Evolutionary conservation across 495 filamentous ascomycete species (phyloP).

Genomic region (Apodospora peruviana): DNA sequence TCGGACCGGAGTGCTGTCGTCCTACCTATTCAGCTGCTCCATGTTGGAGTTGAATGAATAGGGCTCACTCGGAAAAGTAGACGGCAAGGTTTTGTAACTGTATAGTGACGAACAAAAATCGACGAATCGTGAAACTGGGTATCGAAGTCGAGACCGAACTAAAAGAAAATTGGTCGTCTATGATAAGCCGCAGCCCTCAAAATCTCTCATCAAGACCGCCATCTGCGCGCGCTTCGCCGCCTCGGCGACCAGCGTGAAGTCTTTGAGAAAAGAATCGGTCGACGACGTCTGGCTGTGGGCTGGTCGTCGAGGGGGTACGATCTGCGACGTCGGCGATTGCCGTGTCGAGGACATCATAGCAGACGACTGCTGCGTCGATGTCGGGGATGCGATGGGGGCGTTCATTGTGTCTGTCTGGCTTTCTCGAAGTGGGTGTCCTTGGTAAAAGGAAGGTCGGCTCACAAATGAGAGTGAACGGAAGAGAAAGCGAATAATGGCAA

Average conservation of each 20-base stretch:
- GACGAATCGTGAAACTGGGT: no score
- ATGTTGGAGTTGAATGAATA: no score
- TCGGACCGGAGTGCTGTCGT: no score
- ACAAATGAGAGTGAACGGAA: conserved; percentile 1
- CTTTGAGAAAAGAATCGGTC: conserved; percentile 63
- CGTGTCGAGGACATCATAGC: conserved; percentile 21
- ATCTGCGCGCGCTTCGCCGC: conserved; percentile 90
- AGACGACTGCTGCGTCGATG: conserved; percentile 20
- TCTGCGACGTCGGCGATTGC: conserved; percentile 16
- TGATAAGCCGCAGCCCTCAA: conserved; percentile 61
- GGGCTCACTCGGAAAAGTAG: no score
- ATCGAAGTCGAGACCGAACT: no score
- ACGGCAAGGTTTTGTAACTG: no score
- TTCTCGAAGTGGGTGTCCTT: background rate
- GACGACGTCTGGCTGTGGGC: conserved; percentile 26
- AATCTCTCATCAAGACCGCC: conserved; percentile 76
- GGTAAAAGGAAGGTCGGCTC: background rate
- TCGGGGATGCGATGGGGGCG: conserved; percentile 29
- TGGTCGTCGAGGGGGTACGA: conserved; percentile 33
- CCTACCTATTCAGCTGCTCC: no score
- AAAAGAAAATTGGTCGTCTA: no score
- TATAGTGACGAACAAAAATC: no score
- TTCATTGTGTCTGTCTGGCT: conserved; percentile 26
- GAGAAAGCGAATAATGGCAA: no score
- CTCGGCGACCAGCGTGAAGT: conserved; percentile 87